A percentile compares a stretch with the other conserved stretches of the same genome.
Evolutionary conservation across 202 grass and related monocot species (phyloP).

Genomic region (Cymbopogon flexuosus): DNA sequence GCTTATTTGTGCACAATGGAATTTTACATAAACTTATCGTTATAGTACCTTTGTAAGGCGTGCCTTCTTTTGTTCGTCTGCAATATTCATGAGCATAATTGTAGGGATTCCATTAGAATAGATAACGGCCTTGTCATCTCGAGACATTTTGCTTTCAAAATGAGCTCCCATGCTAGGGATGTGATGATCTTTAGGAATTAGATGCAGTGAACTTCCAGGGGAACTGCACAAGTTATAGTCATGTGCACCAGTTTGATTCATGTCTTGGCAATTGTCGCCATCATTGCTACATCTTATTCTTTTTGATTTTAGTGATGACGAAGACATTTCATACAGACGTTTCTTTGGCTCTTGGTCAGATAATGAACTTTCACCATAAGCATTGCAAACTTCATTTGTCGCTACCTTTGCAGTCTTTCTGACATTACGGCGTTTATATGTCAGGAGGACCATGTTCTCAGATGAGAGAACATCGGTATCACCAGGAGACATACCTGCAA

Average conservation of each 20-base stretch:
- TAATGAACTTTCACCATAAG: constrained; percentile 16
- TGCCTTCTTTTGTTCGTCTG: constrained; percentile 69
- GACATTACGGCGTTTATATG: constrained; percentile 23
- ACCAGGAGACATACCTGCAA: constrained; percentile 53
- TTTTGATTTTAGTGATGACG: constrained; percentile 79
- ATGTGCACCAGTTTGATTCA: constrained; percentile 18
- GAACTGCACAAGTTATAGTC: constrained; percentile 9
- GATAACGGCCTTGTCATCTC: constrained; percentile 9
- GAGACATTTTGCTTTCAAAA: constrained; percentile 32
- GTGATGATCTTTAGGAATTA: constrained; percentile 17
- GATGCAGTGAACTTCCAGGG: background rate
- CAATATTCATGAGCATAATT: constrained; percentile 93
- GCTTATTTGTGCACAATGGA: background rate
- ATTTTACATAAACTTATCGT: background rate
- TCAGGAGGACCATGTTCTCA: constrained; percentile 33
- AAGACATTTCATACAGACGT: constrained; percentile 51
- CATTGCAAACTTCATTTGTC: constrained; percentile 10
- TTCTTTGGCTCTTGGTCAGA: constrained; percentile 55
- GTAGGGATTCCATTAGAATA: constrained; percentile 28
- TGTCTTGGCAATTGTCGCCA: constrained; percentile 31
- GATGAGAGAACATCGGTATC: constrained; percentile 19
- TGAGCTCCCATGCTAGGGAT: constrained; percentile 22
- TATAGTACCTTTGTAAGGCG: constrained; percentile 60
- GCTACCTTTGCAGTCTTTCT: constrained; percentile 8
- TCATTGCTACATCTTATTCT: constrained; percentile 53